Evolutionary conservation across 2,329 filamentous ascomycete genomes (phyloP).

Genomic region (Trichoderma sp.): DNA sequence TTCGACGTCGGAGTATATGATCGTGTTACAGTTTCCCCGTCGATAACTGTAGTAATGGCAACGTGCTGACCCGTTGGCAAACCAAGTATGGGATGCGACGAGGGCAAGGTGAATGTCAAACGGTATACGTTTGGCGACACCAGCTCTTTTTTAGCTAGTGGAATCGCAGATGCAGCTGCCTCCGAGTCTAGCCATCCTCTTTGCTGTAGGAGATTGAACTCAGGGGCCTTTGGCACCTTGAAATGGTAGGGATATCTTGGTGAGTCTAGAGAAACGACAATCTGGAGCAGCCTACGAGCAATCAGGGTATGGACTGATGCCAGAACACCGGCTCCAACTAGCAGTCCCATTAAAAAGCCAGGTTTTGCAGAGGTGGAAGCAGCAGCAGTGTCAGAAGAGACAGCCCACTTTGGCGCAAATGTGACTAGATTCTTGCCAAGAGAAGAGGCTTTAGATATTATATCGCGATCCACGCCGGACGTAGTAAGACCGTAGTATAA

Average conservation of each 20-base stretch:
- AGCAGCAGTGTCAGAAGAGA: not conserved
- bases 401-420: not conserved
- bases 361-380: not conserved
- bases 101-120: not conserved
- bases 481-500: not conserved
- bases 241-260: not conserved
- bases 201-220: not conserved
- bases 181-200: not conserved
- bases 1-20: constrained; percentile 77
- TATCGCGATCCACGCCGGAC: not conserved
- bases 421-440: not conserved
- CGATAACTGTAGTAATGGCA: not conserved
- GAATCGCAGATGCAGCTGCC: not conserved
- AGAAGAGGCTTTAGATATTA: not conserved
- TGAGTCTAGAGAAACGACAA: not conserved
- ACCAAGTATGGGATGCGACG: not conserved
- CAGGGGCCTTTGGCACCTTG: not conserved
- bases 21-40: constrained; percentile 51
- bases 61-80: not conserved
- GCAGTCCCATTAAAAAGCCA: not conserved
- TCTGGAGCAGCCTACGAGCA: not conserved
- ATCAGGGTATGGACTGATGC: not conserved
- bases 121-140: not conserved
- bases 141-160: not conserved
- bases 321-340: not conserved